These are phyloP conservation scores for Podaxis mareebaensis DNA, from an alignment of 768 basidiomycete species.

Conservation along the genomic window DNA sequence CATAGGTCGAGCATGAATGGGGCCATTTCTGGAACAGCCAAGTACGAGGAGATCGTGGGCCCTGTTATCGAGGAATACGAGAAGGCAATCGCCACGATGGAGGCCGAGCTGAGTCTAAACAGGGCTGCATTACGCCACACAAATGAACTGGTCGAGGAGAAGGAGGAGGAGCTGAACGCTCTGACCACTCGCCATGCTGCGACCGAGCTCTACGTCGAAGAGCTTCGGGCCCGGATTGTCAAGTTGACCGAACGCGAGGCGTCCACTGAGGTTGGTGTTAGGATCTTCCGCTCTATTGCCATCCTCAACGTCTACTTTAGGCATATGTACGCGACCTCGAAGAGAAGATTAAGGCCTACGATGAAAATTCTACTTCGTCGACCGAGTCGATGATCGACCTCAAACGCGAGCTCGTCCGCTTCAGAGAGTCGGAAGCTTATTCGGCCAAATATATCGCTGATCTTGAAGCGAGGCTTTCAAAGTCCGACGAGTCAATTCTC, in stretches of 20 bases:
- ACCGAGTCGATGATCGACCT: constrained; percentile 82
- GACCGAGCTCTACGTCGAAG: constrained; percentile 86
- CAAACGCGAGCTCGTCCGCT: constrained; percentile 76
- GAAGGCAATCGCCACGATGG: constrained; percentile 93
- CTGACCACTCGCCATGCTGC: constrained; percentile 71
- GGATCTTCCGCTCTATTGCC: not conserved
- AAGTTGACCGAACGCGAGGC: constrained; percentile 88
- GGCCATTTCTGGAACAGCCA: constrained; percentile 65
- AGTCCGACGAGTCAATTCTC: constrained; percentile 77
- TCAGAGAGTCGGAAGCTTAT: constrained; percentile 73
- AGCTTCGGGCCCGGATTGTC: constrained; percentile 74
- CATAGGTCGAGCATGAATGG: constrained; percentile 63
- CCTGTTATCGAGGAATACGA: constrained; percentile 99
- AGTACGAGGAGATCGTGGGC: constrained; percentile 92
- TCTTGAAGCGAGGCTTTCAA: constrained; percentile 77
- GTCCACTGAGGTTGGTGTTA: constrained; percentile 77
- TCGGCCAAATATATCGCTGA: constrained; percentile 82
- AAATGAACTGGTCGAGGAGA: constrained; percentile 91
- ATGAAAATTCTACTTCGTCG: constrained; percentile 76
- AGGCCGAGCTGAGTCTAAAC: constrained; percentile 87
- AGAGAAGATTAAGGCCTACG: constrained; percentile 82
- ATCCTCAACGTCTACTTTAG: constrained; percentile 39
- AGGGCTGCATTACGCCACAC: constrained; percentile 86
- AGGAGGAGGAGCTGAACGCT: constrained; percentile 73
- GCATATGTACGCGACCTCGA: constrained; percentile 94